Evolutionary conservation across 257 asterid species (phyloP).

Genomic region (Ballota nigra): DNA sequence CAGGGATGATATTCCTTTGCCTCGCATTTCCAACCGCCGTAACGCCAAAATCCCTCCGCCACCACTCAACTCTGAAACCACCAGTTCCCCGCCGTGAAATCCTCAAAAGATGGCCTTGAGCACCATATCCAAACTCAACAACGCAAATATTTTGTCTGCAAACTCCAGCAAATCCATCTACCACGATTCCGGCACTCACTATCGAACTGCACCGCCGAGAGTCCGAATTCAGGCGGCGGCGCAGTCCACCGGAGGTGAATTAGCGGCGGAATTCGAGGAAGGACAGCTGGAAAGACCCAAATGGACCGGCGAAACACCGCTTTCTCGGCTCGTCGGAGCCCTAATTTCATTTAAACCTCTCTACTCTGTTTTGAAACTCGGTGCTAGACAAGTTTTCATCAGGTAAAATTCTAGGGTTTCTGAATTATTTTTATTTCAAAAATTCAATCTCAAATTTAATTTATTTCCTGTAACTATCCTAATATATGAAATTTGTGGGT

Average conservation of each 20-base stretch:
- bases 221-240: slow-evolving; percentile 43
- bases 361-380: slow-evolving; percentile 68
- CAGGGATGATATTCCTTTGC: not conserved
- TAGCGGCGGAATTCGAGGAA: slow-evolving; percentile 53
- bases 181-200: slow-evolving; percentile 18
- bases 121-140: slow-evolving; percentile 44
- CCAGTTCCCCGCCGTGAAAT: slow-evolving; percentile 16
- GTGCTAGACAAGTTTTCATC: slow-evolving; percentile 87
- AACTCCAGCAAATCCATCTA: slow-evolving; percentile 10
- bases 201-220: slow-evolving; percentile 30
- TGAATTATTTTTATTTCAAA: not conserved
- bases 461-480: not conserved
- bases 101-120: slow-evolving; percentile 41
- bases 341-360: slow-evolving; percentile 82
- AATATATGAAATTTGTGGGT: not conserved
- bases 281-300: slow-evolving; percentile 80
- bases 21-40: slow-evolving; percentile 11
- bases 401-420: slow-evolving; percentile 36
- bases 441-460: not conserved
- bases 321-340: slow-evolving; percentile 78
- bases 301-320: slow-evolving; percentile 86
- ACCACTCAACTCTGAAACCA: not conserved
- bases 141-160: slow-evolving; percentile 23
- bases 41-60: slow-evolving; percentile 22
- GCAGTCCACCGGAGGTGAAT: slow-evolving; percentile 38